These are phyloP conservation scores for Gossypium stocksii DNA, from an alignment of 345 rosid species.

Conservation along the genomic window DNA sequence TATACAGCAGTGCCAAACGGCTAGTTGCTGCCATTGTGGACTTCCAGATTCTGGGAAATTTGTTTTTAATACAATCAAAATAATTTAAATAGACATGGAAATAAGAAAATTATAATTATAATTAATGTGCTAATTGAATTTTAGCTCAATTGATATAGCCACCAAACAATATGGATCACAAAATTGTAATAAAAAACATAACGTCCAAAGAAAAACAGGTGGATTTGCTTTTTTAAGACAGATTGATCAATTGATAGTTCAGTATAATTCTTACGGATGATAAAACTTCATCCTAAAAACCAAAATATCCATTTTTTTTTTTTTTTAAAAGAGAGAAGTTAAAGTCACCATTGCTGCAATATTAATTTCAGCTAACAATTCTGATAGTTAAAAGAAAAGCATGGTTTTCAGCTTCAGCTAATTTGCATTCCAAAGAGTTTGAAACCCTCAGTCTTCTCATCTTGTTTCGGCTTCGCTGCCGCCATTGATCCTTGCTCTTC, in stretches of 20 bases:
- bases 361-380: not conserved
- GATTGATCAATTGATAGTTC: not conserved
- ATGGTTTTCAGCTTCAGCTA: conserved; percentile 2
- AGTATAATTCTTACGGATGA: too few relatives aligned
- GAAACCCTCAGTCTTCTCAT: conserved; percentile 18
- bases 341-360: not conserved
- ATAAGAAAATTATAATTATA: too few relatives aligned
- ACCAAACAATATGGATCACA: too few relatives aligned
- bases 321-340: too few relatives aligned
- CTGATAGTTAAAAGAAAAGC: not conserved
- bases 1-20: conserved; percentile 71
- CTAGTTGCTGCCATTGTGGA: conserved; percentile 75
- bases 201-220: too few relatives aligned
- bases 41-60: conserved; percentile 32
- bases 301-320: not conserved
- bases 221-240: too few relatives aligned
- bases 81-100: too few relatives aligned
- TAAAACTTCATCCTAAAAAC: too few relatives aligned
- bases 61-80: too few relatives aligned
- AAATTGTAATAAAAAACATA: too few relatives aligned
- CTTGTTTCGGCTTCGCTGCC: not conserved
- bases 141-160: accelerated
- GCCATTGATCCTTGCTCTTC: not conserved
- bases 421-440: conserved; percentile 49
- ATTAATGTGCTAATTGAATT: too few relatives aligned